Base-by-base conservation (phyloP, 257 asterid species). In the Nicotiana noctiflora region DNA sequence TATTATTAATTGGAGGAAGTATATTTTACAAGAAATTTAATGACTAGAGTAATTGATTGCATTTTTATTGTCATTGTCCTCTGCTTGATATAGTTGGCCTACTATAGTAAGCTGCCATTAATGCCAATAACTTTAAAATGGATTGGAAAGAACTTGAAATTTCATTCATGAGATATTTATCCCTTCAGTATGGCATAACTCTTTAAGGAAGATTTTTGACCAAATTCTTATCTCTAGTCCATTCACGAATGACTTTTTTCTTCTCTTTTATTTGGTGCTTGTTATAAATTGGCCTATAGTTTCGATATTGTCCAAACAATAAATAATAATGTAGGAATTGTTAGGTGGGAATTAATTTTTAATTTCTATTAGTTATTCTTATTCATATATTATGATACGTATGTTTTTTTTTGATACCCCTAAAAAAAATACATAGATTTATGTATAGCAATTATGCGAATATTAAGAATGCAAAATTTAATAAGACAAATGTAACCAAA, bases 91-190 rank as follows among this genome's bases (percentile, higher is more conserved):
- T 74, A 21, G 40, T 74, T 74, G 61, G 79, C 59, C 23, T 49
- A 23, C 25, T 49, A 49, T 46, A 46, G 15, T 40, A 72, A 74
- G 23, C 44, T 46, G 61, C 40, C 60, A 74, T 74, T 8, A 74
- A 74, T 74, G 79, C 61, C 44, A 49, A 6, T 74, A 14, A 8
- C 78, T 72, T 72, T 46, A 19, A 1, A 70, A 40, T 70, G 77
- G 77, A 70, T 44, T 32, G 77, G 77, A 7, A 70, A 44, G 25
- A 74, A 49, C 44, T 49, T 49, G 11, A 72, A 49, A 46, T 25
- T 21, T 49, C 61, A 49, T 46, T 74, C 61, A 49, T 74, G 44
- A 14, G 79, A 74, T 74, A 74, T 46, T 70, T 74, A 74, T 74
- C 40, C 79, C 23, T 49, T 8, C 79, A 46, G 79, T 49, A 25